Base-by-base conservation (phyloP, 1,139 yeast species). In the Yamadazyma aaseri region DNA sequence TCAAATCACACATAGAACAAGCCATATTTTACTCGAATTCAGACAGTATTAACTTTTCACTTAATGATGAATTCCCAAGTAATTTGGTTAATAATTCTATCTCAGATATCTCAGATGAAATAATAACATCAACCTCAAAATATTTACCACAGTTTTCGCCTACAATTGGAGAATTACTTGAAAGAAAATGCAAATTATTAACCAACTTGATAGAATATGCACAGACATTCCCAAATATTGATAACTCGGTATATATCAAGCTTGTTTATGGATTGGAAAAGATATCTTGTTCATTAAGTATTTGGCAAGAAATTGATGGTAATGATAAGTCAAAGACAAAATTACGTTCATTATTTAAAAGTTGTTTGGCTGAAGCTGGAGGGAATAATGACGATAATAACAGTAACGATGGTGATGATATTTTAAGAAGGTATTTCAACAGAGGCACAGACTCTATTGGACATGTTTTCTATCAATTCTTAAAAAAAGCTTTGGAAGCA, bases 1-100 rank as follows among this genome's bases (percentile, higher is more conserved):
- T 82, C 29, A 82, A 81, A 51, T 74, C 87, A 0, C 87, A 79
- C 45, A 73, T 89, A 17, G 94, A 84, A 47, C 97, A 89, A 56
- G 95, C 87, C 0, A 76, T 89, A 1, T 83, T 79, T 48, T 82
- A 70, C 46, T 67, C 74, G 1, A 65, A 67, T 36, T 56, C 69
- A 1, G 20, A 50, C 34, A 48, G 84, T 76, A 39, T 89, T 17
- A 76, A 78, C 28, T 87, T 86, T 54, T 71, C 75, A 45, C 53
- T 74, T 11, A 48, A 58, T 11, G 67, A 60, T 20, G 52, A 48
- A 2, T 46, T 57, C 34, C 60, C 67, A 9, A 46, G 53, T 2
- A 63, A 63, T 5, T 62, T 62, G 3, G 56, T 81, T 8, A 72
- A 72, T 38, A 47, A 54, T 3, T 86, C 89, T 9, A 57, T 82